Evolutionary conservation across 495 filamentous ascomycete genomes (phyloP).

Genomic region (Terfezia claveryi): DNA sequence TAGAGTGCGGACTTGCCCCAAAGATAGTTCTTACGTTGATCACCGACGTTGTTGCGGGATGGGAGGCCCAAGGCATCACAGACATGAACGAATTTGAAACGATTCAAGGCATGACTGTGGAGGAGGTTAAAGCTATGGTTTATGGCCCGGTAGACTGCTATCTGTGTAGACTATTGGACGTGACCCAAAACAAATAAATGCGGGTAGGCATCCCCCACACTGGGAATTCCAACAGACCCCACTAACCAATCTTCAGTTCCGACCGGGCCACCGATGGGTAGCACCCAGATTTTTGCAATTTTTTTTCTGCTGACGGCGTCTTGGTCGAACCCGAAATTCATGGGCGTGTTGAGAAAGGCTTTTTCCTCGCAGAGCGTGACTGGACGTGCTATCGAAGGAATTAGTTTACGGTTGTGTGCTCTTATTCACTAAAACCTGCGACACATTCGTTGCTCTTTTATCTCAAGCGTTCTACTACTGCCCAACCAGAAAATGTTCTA

Average conservation of each 20-base stretch:
- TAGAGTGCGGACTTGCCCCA: no score
- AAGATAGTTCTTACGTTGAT: no score
- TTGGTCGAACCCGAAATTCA: slow-evolving; percentile 51
- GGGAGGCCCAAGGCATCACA: no score
- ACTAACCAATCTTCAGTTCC: slow-evolving; percentile 13
- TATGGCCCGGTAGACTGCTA: no score
- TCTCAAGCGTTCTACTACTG: slow-evolving; percentile 22
- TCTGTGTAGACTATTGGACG: no score
- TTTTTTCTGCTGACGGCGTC: slow-evolving; percentile 37
- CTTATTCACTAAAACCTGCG: slow-evolving; percentile 43
- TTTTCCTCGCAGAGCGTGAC: slow-evolving; percentile 63
- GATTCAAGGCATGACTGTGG: no score
- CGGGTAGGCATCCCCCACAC: slow-evolving; percentile 17
- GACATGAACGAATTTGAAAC: no score
- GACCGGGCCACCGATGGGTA: slow-evolving; percentile 14
- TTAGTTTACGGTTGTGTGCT: slow-evolving; percentile 78
- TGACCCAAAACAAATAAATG: no score
- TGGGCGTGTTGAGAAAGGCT: slow-evolving; percentile 78
- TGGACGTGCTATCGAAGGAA: slow-evolving; percentile 96
- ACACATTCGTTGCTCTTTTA: slow-evolving; percentile 24
- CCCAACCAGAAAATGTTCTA: slow-evolving; percentile 27
- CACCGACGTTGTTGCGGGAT: no score
- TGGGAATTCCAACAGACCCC: slow-evolving; percentile 1
- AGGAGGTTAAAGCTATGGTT: no score
- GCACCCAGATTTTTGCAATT: slow-evolving; percentile 33